phyloP scores from a whole-genome alignment of 441 rosid genomes.

The Kokia cookei region DNA sequence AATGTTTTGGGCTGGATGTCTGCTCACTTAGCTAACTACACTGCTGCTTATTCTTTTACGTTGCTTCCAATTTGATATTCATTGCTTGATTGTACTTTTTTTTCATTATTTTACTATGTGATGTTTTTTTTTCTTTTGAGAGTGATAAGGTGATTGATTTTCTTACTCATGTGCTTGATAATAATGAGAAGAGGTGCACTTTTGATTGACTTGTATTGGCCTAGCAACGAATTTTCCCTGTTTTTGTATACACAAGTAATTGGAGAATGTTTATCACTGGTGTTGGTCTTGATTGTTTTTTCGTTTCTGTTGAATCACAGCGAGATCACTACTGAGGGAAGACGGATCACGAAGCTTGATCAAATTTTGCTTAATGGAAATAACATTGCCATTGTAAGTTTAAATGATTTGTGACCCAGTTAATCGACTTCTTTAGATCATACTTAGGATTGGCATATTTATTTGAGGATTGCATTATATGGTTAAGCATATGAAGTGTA shows the following conservation, averaged over 20 bases:
- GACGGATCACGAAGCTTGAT: conserved; percentile 91
- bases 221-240: background rate
- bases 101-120: background rate
- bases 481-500: background rate
- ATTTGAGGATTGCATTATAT: background rate
- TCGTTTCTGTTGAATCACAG: conserved; percentile 29
- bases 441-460: background rate
- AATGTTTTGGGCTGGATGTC: background rate
- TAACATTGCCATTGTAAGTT: conserved; percentile 90
- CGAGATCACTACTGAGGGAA: conserved; percentile 90
- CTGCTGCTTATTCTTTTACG: background rate
- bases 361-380: conserved; percentile 93
- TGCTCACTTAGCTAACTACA: background rate
- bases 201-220: background rate
- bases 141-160: background rate
- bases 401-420: background rate
- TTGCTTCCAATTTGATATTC: background rate
- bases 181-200: background rate
- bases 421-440: background rate
- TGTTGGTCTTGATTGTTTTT: background rate
- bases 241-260: background rate
- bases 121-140: background rate
- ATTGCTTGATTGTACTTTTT: background rate
- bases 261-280: background rate
- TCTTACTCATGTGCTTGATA: background rate